Percentiles rank a stretch among this genome's conserved stretches.
Evolutionary conservation across 352 stramenopile species (phyloP).

Genomic region (Globisporangium megalacanthum): DNA sequence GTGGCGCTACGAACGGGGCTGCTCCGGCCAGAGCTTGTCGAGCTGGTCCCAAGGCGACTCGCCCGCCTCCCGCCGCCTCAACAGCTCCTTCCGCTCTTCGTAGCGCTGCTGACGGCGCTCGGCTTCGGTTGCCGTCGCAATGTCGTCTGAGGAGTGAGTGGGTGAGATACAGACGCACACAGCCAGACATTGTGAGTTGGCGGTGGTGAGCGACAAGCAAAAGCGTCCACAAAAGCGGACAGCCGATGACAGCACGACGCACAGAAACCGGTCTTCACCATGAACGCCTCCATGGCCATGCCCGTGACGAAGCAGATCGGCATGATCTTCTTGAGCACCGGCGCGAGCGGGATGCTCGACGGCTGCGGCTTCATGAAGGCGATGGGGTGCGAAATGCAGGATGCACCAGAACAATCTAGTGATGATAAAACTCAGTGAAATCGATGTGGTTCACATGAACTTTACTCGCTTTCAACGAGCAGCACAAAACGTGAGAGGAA

Average conservation of each 20-base stretch:
- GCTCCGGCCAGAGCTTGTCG: constrained; percentile 2
- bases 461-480: no score
- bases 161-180: not conserved
- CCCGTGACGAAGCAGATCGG: constrained; percentile 82
- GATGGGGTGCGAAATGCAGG: not conserved
- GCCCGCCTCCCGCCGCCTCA: constrained; percentile 12
- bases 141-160: constrained; percentile 51
- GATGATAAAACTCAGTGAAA: no score
- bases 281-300: constrained; percentile 82
- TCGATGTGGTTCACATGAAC: no score
- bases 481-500: not conserved
- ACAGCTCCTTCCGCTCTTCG: constrained; percentile 43
- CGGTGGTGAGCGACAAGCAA: not conserved
- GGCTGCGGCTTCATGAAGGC: constrained; percentile 20
- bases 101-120: constrained; percentile 61
- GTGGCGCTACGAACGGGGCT: not conserved
- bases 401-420: no score
- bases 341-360: constrained; percentile 43
- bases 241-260: constrained; percentile 11
- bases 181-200: not conserved
- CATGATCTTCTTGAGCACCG: constrained; percentile 80
- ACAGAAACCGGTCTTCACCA: constrained; percentile 90
- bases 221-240: not conserved
- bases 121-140: constrained; percentile 72
- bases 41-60: constrained; percentile 7